Base-by-base conservation (phyloP, 345 rosid genomes). In the Aurinia saxatilis region DNA sequence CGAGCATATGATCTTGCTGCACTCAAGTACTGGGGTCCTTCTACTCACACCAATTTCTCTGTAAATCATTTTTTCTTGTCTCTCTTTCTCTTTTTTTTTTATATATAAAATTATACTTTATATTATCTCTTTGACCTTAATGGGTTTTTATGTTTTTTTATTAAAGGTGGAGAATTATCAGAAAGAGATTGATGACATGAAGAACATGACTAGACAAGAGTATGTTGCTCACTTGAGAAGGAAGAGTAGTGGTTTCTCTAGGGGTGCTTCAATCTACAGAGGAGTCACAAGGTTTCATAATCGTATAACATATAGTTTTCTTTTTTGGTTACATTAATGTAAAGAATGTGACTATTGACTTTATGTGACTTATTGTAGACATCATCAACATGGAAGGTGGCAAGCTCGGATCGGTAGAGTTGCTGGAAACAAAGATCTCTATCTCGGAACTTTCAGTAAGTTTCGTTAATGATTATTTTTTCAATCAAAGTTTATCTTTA, bases 331-430 rank as follows among this genome's bases (percentile, higher is more conserved):
- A 5, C 18, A 4, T 25, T 1, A 2, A 6, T 33, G 29, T 4
- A 7, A 23, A 9, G 21, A 13, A 37, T 21, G 18, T 18, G 5
- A 8, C 27, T 37, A 8, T 65, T 76, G 23, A 69, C 41, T 45
- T 73, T 55, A 2, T 41, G 5, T 31, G 19, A 45, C 5, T 23
- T 2, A n/a, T 36, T 50, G 5, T 74, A 87, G 97, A 45, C 90
- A 95, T 60, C 99, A 95, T 63, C 99, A 95, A 46, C 97, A 95
- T 73, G 99, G 99, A 62, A 86, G 99, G 75, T 95, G 99, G 99
- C 97, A 95, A 67, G 99, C 99, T 68, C 77, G 99, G 52, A 95
- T 95, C 1, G 99, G 99, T 33, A 81, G 99, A 77, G 99, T 95
- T 19, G 96, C 97, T 0, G 99, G 99, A 40, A 95, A 95, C 73